Evolutionary conservation across 1,284 basidiomycete species (phyloP).

Genomic region (Rhizoctonia solani): DNA sequence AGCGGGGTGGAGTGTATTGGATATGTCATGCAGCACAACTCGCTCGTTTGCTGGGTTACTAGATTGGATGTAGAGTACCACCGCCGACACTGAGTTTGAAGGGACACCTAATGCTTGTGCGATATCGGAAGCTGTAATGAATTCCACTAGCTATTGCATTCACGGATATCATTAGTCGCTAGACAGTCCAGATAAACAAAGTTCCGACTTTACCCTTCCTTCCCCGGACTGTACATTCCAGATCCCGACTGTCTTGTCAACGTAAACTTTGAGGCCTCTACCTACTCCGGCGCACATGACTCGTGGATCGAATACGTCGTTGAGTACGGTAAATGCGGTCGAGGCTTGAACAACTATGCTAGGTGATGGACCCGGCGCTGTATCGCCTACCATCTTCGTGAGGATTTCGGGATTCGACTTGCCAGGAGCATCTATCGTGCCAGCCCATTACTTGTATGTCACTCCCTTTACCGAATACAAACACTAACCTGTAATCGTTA

Average conservation of each 20-base stretch:
- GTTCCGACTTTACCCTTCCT: constrained; percentile 14
- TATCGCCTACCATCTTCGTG: constrained; percentile 33
- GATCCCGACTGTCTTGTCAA: constrained; percentile 30
- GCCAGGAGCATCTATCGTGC: constrained; percentile 19
- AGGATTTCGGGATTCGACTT: constrained; percentile 35
- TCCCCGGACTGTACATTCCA: constrained; percentile 37
- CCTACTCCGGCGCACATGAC: constrained; percentile 29
- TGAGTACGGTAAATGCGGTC: constrained; percentile 25
- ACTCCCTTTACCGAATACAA: neutral
- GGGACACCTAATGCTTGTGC: constrained; percentile 4
- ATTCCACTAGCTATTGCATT: constrained; percentile 33
- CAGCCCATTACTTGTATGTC: neutral
- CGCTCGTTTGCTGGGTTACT: constrained; percentile 22
- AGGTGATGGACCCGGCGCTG: constrained; percentile 4
- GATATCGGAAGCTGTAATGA: constrained; percentile 29
- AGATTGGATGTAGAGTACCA: constrained; percentile 30
- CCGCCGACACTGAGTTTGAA: neutral
- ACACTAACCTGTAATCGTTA: constrained; percentile 34
- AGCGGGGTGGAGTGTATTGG: constrained; percentile 1
- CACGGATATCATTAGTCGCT: neutral
- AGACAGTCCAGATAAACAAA: neutral
- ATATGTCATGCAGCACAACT: neutral
- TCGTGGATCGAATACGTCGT: constrained; percentile 35
- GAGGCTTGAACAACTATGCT: constrained; percentile 36
- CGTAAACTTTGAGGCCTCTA: constrained; percentile 35